Percentiles rank a stretch among this genome's conserved stretches.
phyloP scores from a whole-genome alignment of 2,329 filamentous ascomycete genomes.

The Colletotrichum ledebouriae region DNA sequence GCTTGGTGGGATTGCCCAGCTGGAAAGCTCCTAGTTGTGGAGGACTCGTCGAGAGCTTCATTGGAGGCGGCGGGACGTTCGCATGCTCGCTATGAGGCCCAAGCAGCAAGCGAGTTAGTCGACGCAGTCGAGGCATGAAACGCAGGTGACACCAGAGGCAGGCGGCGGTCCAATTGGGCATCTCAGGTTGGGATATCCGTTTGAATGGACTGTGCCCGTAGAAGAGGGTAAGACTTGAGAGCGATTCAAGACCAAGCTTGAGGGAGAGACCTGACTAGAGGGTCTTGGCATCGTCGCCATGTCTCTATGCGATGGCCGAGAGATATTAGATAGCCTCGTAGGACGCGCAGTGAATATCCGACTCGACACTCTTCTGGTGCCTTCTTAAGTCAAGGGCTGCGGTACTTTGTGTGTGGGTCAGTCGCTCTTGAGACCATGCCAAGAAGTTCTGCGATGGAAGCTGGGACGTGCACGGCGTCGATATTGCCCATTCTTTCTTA shows the following conservation, averaged over 20 bases:
- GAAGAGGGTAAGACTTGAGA: slow-evolving; percentile 29
- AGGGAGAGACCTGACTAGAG: slow-evolving; percentile 36
- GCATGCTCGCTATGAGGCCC: slow-evolving; percentile 18
- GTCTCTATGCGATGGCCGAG: slow-evolving; percentile 39
- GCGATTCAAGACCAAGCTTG: slow-evolving; percentile 38
- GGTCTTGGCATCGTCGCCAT: slow-evolving; percentile 42
- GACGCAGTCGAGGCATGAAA: slow-evolving; percentile 41
- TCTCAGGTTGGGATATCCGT: slow-evolving; percentile 32
- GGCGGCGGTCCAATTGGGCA: slow-evolving; percentile 34
- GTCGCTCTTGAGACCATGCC: slow-evolving; percentile 42
- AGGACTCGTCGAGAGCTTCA: slow-evolving; percentile 14
- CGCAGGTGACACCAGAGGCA: slow-evolving; percentile 41
- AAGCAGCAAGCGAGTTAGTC: slow-evolving; percentile 37
- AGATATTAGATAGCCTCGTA: slow-evolving; percentile 25
- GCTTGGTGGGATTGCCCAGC: slow-evolving; percentile 34
- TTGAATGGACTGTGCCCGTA: slow-evolving; percentile 32
- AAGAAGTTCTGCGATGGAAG: slow-evolving; percentile 33
- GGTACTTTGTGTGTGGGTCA: slow-evolving; percentile 39
- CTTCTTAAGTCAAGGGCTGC: slow-evolving; percentile 26
- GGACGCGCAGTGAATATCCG: slow-evolving; percentile 26
- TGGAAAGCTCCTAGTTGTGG: slow-evolving; percentile 38
- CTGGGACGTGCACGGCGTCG: slow-evolving; percentile 35
- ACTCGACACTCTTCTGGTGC: slow-evolving; percentile 27
- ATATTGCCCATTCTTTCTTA: slow-evolving; percentile 19
- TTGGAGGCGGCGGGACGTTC: slow-evolving; percentile 20